These are phyloP conservation scores for Xerophyta viscosa DNA, from an alignment of 106 monocot species.

Conservation along the genomic window DNA sequence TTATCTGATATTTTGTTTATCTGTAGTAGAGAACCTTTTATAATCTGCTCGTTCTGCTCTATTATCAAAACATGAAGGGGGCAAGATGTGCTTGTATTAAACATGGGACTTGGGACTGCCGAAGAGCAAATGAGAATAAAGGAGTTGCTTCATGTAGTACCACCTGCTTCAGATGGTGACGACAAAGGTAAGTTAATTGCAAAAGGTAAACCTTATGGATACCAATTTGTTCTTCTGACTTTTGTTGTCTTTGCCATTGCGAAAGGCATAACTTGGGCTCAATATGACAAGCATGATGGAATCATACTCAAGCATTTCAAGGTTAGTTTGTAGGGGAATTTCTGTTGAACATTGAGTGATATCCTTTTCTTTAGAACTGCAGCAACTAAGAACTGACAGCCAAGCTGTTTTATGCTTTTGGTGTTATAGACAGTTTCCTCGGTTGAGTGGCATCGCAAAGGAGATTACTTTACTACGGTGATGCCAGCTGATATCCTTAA, in stretches of 20 bases:
- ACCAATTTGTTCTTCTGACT: background rate
- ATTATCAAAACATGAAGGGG: conserved; percentile 34
- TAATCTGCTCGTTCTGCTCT: conserved; percentile 6
- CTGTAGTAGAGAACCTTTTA: background rate
- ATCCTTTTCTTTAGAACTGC: background rate
- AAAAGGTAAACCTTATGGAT: too few species aligned
- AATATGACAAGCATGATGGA: conserved; percentile 56
- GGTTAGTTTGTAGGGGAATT: too few species aligned
- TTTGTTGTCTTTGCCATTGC: conserved; percentile 17
- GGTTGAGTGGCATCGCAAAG: conserved; percentile 94
- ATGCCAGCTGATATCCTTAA: conserved; percentile 98
- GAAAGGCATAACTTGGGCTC: conserved; percentile 50
- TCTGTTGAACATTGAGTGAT: background rate
- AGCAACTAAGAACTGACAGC: background rate
- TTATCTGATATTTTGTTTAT: background rate
- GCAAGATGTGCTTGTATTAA: conserved; percentile 79
- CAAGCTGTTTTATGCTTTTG: background rate
- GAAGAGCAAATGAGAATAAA: conserved; percentile 54
- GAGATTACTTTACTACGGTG: conserved; percentile 91
- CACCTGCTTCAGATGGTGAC: conserved; percentile 26
- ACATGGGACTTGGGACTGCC: conserved; percentile 71
- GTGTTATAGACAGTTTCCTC: conserved; percentile 55
- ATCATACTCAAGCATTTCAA: conserved; percentile 76
- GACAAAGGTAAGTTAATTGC: conserved; percentile 42
- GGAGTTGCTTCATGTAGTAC: conserved; percentile 46